Percentiles rank a stretch among this genome's conserved stretches.
Conservation (phyloP, 2,329 filamentous ascomycete species). For the Penicillium sp. region DNA sequence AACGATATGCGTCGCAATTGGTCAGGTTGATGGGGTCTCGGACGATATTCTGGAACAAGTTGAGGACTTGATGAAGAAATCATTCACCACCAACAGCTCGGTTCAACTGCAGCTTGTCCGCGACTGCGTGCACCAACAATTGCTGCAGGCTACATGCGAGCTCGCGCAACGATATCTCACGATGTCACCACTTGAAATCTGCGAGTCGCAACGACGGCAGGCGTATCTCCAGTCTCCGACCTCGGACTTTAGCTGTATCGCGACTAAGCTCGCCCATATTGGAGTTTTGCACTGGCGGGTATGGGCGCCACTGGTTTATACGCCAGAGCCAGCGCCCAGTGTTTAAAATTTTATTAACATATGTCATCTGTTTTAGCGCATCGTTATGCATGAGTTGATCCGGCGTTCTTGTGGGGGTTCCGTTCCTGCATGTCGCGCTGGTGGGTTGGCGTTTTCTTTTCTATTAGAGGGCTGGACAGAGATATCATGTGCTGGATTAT, state of each 20-base stretch:
- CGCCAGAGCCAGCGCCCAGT: slow-evolving; percentile 14
- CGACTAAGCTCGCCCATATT: slow-evolving; percentile 75
- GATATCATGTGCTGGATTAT: neutral
- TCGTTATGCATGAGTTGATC: neutral
- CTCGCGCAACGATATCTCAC: slow-evolving; percentile 35
- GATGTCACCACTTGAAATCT: slow-evolving; percentile 42
- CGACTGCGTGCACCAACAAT: slow-evolving; percentile 28
- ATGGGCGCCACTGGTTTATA: slow-evolving; percentile 74
- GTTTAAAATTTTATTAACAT: neutral
- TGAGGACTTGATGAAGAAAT: slow-evolving; percentile 31
- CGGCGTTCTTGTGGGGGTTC: neutral
- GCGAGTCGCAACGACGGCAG: slow-evolving; percentile 35
- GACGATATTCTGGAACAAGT: slow-evolving; percentile 32
- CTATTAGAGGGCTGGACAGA: neutral
- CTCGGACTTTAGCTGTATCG: slow-evolving; percentile 39
- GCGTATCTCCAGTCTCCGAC: neutral
- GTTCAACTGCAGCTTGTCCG: slow-evolving; percentile 31
- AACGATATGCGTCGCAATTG: slow-evolving; percentile 31
- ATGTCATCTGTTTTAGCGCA: neutral
- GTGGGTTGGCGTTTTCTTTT: slow-evolving; percentile 1
- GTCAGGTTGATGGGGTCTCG: slow-evolving; percentile 24
- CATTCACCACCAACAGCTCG: slow-evolving; percentile 30
- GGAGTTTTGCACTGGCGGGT: slow-evolving; percentile 85
- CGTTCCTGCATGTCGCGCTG: neutral
- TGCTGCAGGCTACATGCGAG: slow-evolving; percentile 28